Base-by-base conservation (phyloP, 371 early-diverging fungal genomes). In the Mortierella sp. region DNA sequence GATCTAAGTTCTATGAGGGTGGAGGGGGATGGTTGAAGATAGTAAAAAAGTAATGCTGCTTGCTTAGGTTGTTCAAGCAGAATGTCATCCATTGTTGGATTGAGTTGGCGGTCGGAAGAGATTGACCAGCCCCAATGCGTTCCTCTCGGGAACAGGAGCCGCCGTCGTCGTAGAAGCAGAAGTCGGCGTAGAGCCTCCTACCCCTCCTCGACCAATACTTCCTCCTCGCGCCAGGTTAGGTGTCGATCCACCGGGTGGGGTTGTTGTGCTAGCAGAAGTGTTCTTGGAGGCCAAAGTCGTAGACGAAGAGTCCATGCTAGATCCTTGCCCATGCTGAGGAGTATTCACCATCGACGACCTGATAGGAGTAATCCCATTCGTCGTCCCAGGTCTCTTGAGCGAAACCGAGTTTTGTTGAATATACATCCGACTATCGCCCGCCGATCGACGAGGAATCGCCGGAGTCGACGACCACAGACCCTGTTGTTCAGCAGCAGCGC, bases 401-500 rank as follows among this genome's bases (percentile, higher is more conserved):
- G 64, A 61, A 8, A 22, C 47, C 16, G 71, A 47, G 5, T 47
- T 63, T 19, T 31, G 61, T n/a, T 53, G 43, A 40, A 43, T 37
- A 19, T 53, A 39, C 58, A 58, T 58, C 4, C 39, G 26, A 6
- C 44, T 40, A 14, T 37, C 48, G 4, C 44, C 64, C 14, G 24
- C 14, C 22, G 68, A 50, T 7, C 68, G 34, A 10, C 68, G 39
- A 5, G 50, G 68, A 19, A 39, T 14, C 24, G 10, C 14, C 26
- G 41, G 22, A 13, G 40, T n/a, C 16, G 40, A 34, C 1, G 9
- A 2, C 13, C 52, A 37, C 10, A 31, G 74, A 22, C 37, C 58
- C 58, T n/a, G n/a, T 14, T 34, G 34, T 22, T 64, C 64, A 24
- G 43, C 76, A 2, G 66, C 29, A n/a, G 50, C 63, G 19, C 63